Evolutionary conservation across 1,284 basidiomycete genomes (phyloP).

Genomic region (Paramarasmius palmivorus): DNA sequence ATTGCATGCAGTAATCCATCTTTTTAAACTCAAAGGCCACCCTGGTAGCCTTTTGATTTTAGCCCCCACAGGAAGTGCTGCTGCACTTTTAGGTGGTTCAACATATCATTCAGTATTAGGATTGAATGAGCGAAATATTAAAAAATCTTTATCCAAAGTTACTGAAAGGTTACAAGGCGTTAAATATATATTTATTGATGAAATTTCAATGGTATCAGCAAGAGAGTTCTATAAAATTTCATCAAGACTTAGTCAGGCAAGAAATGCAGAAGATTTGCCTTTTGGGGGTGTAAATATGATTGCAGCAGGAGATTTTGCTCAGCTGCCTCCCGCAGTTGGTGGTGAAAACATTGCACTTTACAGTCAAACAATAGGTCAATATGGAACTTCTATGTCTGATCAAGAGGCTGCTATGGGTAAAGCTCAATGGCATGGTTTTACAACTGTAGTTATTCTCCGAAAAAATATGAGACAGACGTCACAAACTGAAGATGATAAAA

Average conservation of each 20-base stretch:
- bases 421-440: neutral
- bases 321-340: neutral
- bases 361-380: too few relatives aligned
- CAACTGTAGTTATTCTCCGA: neutral
- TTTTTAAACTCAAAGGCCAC: neutral
- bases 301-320: neutral
- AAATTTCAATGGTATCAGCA: too few relatives aligned
- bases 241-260: neutral
- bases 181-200: slow-evolving; percentile 10
- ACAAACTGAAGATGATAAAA: neutral
- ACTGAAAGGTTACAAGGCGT: slow-evolving; percentile 7
- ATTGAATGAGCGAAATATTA: neutral
- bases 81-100: neutral
- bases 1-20: slow-evolving; percentile 24
- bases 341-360: neutral
- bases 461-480: neutral
- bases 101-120: neutral
- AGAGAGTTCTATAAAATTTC: slow-evolving; percentile 12
- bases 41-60: neutral
- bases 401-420: too few relatives aligned
- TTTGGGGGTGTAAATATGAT: slow-evolving; percentile 11
- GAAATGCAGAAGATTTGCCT: neutral
- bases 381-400: too few relatives aligned
- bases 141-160: neutral
- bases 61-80: slow-evolving; percentile 1